Evolutionary conservation across 495 filamentous ascomycete species (phyloP).

Genomic region (Aspergillus asperescens): DNA sequence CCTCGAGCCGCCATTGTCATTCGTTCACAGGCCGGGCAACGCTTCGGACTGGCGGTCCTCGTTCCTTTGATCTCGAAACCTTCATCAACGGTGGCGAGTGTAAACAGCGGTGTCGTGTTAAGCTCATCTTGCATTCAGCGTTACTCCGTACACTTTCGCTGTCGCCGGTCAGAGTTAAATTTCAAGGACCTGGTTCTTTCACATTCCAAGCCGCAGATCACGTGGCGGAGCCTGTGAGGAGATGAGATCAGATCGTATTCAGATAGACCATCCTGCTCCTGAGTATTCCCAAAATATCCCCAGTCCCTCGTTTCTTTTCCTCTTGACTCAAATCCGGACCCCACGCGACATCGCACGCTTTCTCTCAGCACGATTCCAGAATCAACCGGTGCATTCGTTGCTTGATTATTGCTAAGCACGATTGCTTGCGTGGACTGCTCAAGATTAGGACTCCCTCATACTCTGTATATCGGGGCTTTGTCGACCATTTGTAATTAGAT

Average conservation of each 20-base stretch:
- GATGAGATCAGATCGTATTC: neutral
- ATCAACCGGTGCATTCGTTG: too few species aligned
- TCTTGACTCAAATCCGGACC: neutral
- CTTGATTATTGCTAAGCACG: too few species aligned
- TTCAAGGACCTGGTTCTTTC: neutral
- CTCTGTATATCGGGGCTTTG: too few species aligned
- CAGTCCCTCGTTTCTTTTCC: neutral
- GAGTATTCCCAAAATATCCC: neutral
- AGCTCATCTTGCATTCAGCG: neutral
- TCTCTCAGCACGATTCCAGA: neutral
- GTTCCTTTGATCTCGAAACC: neutral
- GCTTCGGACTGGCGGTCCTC: slow-evolving; percentile 3
- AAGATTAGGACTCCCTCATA: too few species aligned
- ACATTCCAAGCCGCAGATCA: neutral
- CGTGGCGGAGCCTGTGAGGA: neutral
- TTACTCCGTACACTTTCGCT: neutral
- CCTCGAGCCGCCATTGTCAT: neutral
- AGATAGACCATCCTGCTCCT: too few species aligned
- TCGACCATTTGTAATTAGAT: too few species aligned
- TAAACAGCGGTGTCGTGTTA: slow-evolving; percentile 1
- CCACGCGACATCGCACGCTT: neutral
- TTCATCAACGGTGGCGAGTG: neutral
- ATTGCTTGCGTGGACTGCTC: too few species aligned
- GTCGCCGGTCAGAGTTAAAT: neutral
- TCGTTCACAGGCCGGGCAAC: neutral